These are phyloP conservation scores for Linanthus parryae DNA, from an alignment of 148 eudicot species.

Conservation along the genomic window DNA sequence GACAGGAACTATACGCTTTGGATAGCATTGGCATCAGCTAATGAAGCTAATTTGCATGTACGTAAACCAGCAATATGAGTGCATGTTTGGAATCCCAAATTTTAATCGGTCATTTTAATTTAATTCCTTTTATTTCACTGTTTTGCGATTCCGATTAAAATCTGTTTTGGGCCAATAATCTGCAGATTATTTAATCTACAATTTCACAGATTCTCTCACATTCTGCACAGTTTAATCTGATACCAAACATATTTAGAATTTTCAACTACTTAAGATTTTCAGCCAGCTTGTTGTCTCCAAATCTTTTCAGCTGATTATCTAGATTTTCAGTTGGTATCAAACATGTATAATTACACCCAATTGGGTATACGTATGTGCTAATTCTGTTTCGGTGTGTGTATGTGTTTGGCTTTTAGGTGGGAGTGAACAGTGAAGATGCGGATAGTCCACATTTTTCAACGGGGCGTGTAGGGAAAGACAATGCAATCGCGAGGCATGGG, in stretches of 20 bases:
- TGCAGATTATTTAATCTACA: no score
- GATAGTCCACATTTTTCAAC: background rate
- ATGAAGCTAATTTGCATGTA: background rate
- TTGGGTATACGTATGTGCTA: background rate
- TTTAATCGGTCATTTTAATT: no score
- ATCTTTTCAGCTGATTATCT: no score
- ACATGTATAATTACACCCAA: no score
- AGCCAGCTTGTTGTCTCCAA: no score
- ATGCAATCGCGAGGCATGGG: constrained; percentile 7
- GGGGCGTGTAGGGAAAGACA: background rate
- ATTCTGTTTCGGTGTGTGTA: background rate
- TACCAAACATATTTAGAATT: no score
- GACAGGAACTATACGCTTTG: background rate
- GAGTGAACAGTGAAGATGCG: background rate
- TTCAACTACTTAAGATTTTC: no score
- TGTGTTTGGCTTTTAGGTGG: background rate
- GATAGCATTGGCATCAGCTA: background rate
- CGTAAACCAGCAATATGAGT: no score
- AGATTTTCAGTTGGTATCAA: no score
- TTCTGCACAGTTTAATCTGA: no score
- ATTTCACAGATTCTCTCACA: no score
- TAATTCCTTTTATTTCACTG: background rate
- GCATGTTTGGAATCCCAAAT: no score
- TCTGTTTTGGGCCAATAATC: background rate
- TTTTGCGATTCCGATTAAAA: background rate